Base-by-base conservation (phyloP, 2,329 filamentous ascomycete genomes). In the Clarireedia paspali region DNA sequence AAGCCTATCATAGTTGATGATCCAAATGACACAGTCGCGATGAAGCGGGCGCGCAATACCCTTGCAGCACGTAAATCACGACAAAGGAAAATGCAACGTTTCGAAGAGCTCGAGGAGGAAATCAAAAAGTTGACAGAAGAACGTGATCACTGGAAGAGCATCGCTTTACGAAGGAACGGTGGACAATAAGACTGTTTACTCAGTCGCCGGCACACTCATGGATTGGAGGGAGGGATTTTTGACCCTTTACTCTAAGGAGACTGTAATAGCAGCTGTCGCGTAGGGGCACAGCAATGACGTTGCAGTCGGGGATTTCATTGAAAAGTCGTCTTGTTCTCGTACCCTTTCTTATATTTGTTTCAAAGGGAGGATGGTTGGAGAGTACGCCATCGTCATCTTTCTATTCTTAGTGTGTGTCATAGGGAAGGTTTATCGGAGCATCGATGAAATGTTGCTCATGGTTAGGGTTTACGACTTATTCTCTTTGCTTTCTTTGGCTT, bases 41-140 rank as follows among this genome's bases (percentile, higher is more conserved):
- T 91, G 78, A 96, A 96, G 84, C 88, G 92, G 70, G 91, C 91
- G 50, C 87, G 91, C 63, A 97, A 96, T 72, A 95, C 91, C 7
- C 81, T 95, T 70, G 92, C 92, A 17, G 92, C 92, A 66, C 90
- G 92, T 63, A 96, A 96, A 75, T 96, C 91, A 58, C 86, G 92
- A 52, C 86, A 90, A 67, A 86, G 90, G 63, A 96, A 96, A 76
- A 84, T 89, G 56, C 79, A 87, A 69, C 82, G 85, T 64, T 78
- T 92, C 59, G 84, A 88, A 55, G 82, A 84, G 57, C 77, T 96
- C 47, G 88, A 95, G 75, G 79, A 80, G 40, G 78, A 82, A 66
- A 91, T 95, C 66, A 78, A 76, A 17, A 83, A 87, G 68, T 74
- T 92, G 27, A 78, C 85, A 70, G 77, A 78, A 42, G 83, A 85